Base-by-base conservation (phyloP, 192 early-diverging fungal species). In the Bifiguratus adelaidae region DNA sequence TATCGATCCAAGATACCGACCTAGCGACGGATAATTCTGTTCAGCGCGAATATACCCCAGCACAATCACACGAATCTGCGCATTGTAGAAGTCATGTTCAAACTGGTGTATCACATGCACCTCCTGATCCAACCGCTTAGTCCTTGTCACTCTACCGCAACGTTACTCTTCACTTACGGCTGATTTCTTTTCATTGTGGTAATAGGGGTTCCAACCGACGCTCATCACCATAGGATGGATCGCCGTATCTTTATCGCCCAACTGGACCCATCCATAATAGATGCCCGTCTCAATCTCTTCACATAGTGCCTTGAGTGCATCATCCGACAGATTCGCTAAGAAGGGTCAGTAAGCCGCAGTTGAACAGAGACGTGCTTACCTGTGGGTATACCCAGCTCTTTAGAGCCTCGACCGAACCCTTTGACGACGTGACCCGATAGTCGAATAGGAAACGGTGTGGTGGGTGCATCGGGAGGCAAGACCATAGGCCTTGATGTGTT, bases 181-280 rank as follows among this genome's bases (percentile, higher is more conserved):
- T 11, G 89, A 91, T 35, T 85, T 77, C 66, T 92, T 89, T 61
- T 96, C 87, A 64, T 99, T 99, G 52, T 97, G 88, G 61, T 91
- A 88, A 58, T 83, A 97, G 11, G 96, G 96, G 67, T 99, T 99
- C 96, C 96, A 99, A 13, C 96, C 96, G 34, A 92, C 78, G 46
- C 86, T 89, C 92, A 97, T 95, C 13, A 97, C 95, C 95, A 99
- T 97, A n/a, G 89, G 88, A 35, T 78, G 77, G 5, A 97, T 81
- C 1, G 55, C 48, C 7, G 53, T 43, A 32, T 58, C 61, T 42
- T 24, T 56, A 44, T 61, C 49, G 15, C 73, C 79, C 16, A 97
- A 77, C 22, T 76, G 67, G 16, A 89, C 91, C 90, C 91, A 99
- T 4, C 96, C 96, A 51, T 84, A 90, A 70, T 97, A 94, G 41